phyloP scores from a whole-genome alignment of 2,329 filamentous ascomycete genomes.

The Xylariales sp. region DNA sequence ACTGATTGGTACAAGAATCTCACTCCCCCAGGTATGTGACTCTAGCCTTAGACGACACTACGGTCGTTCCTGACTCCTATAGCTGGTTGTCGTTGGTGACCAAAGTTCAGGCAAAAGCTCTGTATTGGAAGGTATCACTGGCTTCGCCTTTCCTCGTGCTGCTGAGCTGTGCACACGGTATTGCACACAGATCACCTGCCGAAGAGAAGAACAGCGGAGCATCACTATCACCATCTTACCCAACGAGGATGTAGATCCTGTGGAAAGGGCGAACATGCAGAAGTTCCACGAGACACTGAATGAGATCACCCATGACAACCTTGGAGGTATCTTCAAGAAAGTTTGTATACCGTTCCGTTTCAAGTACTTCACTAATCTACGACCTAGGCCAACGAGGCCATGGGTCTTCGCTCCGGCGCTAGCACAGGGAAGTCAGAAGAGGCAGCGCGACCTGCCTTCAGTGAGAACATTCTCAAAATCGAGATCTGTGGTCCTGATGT shows the following conservation, averaged over 20 bases:
- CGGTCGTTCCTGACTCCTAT: constrained; percentile 34
- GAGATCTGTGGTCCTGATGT: constrained; percentile 41
- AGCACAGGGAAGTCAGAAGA: background rate
- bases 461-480: constrained; percentile 40
- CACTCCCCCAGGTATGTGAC: constrained; percentile 22
- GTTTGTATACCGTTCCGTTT: too few species aligned
- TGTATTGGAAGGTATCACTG: constrained; percentile 63
- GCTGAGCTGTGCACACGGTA: constrained; percentile 44
- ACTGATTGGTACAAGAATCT: constrained; percentile 32
- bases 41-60: constrained; percentile 18
- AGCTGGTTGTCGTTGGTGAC: constrained; percentile 75
- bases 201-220: constrained; percentile 29
- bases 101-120: constrained; percentile 86
- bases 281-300: constrained; percentile 23
- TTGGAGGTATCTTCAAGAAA: constrained; percentile 35
- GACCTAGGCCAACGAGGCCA: constrained; percentile 33
- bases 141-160: constrained; percentile 41
- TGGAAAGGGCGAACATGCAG: constrained; percentile 19
- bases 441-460: constrained; percentile 31
- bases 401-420: constrained; percentile 35
- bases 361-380: constrained; percentile 7
- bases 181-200: constrained; percentile 41
- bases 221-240: constrained; percentile 40
- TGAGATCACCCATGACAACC: constrained; percentile 21
- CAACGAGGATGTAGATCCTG: constrained; percentile 13